Evolutionary conservation across 768 basidiomycete species (phyloP), one percentile per base, ranked within the genome.

Genomic region (Amyloporia xantha): DNA sequence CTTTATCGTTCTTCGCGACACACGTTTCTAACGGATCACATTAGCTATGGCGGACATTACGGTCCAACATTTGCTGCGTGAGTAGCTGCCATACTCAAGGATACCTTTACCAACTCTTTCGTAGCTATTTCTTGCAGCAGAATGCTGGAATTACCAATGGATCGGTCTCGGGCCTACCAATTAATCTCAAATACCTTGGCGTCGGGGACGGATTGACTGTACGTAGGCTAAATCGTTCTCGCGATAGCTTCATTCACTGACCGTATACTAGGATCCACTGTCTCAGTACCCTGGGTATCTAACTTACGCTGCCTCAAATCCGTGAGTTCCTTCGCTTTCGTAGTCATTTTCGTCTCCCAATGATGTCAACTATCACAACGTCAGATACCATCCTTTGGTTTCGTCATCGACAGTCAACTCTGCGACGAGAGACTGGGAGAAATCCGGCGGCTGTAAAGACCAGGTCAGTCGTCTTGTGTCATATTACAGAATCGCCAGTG

Each of bases 151-250:
- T 84, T 41, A 68, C 69, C 2, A 64, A 66, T 3, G 76, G 76
- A 9, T 68, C 60, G 0, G 53, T 76, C 3, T 54, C 62, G 3
- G 81, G 79, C 2, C 49, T 75, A 4, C 66, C 63, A 2, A 69
- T 84, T 41, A 82, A 82, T 54, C 71, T 84, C n/a, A 74, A 79
- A 59, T 68, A 73, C 21, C 71, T 82, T n/a, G 82, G 78, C 15
- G 68, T 84, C 19, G 81, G 82, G 15, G 71, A 84, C 56, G 81
- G 81, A 10, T 62, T 82, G 20, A 82, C 80, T 4, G 79, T 81
- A 61, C 12, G 71, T 52, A 15, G 19, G n/a, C n/a, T n/a, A n/a
- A n/a, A 33, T 33, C 30, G 30, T 7, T 33, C 30, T 33, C 30
- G 15, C 30, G 30, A 7, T 15, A 33, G 30, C 30, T 15, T 7